These are phyloP conservation scores for Pugionium dolabratum DNA, from an alignment of 345 rosid genomes.

Conservation along the genomic window DNA sequence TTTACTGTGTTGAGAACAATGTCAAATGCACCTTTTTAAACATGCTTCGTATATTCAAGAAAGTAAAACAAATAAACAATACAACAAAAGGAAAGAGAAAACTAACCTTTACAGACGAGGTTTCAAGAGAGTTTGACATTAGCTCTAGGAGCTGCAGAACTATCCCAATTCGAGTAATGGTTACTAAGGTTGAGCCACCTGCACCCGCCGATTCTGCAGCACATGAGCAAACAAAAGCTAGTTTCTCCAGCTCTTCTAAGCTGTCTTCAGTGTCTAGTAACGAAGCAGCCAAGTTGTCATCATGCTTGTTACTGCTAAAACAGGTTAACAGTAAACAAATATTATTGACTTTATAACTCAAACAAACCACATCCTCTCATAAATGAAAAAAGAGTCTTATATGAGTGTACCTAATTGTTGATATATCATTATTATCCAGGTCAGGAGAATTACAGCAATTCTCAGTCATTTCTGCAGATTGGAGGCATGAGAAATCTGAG, in stretches of 20 bases:
- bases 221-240: slow-evolving; percentile 68
- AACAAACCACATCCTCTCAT: slow-evolving; percentile 1
- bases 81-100: background rate
- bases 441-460: slow-evolving; percentile 26
- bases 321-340: slow-evolving; percentile 1
- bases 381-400: background rate
- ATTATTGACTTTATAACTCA: slow-evolving; percentile 2
- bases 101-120: slow-evolving; percentile 52
- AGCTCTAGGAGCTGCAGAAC: slow-evolving; percentile 68
- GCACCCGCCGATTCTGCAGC: slow-evolving; percentile 59
- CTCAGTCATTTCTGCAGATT: slow-evolving; percentile 42
- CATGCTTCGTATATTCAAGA: background rate
- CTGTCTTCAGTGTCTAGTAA: slow-evolving; percentile 48
- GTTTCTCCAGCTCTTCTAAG: slow-evolving; percentile 64
- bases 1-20: slow-evolving; percentile 1
- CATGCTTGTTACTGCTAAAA: slow-evolving; percentile 40
- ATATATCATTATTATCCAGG: slow-evolving; percentile 26
- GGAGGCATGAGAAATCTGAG: slow-evolving; percentile 58
- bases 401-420: slow-evolving; percentile 50
- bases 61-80: background rate
- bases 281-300: slow-evolving; percentile 44
- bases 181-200: slow-evolving; percentile 78
- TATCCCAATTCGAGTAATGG: slow-evolving; percentile 58
- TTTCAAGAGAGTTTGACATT: slow-evolving; percentile 52
- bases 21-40: background rate